These are phyloP conservation scores for Trichoderma virens DNA, from an alignment of 495 filamentous ascomycete species.

Conservation along the genomic window DNA sequence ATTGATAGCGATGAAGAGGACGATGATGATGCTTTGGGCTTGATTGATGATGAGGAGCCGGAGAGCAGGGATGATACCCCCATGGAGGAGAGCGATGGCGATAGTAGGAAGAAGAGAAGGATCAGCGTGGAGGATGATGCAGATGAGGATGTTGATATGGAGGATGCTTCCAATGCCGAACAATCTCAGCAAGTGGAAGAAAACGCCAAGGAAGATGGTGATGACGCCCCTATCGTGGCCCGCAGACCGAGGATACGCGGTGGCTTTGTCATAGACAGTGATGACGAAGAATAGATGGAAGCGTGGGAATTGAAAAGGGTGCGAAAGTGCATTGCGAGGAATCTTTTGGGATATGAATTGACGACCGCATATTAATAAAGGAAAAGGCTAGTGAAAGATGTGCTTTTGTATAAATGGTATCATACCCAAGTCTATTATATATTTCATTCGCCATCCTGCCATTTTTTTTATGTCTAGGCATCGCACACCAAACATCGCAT, in stretches of 20 bases:
- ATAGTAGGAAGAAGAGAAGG: slow-evolving; percentile 10
- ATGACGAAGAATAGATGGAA: slow-evolving; percentile 31
- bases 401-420: not conserved
- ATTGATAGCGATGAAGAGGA: slow-evolving; percentile 16
- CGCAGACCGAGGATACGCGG: slow-evolving; percentile 27
- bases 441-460: not conserved
- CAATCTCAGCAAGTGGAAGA: not conserved
- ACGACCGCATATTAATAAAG: not conserved
- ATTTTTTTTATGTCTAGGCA: too few species aligned
- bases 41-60: slow-evolving; percentile 14
- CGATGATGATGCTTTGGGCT: slow-evolving; percentile 25
- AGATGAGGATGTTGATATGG: slow-evolving; percentile 9
- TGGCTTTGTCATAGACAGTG: slow-evolving; percentile 43
- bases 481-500: too few species aligned
- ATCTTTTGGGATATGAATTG: not conserved
- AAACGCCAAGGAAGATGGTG: slow-evolving; percentile 19
- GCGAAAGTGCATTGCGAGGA: not conserved
- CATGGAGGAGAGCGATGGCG: slow-evolving; percentile 16
- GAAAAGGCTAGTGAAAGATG: not conserved
- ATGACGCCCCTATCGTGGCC: slow-evolving; percentile 19
- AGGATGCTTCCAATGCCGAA: not conserved
- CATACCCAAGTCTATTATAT: not conserved
- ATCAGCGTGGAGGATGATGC: not conserved
- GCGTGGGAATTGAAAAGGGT: not conserved
- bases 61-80: slow-evolving; percentile 16